A percentile compares a stretch with the other conserved stretches of the same genome.
These are phyloP conservation scores for Centrapalus pauciflorus DNA, from an alignment of 129 eudicot species.

Conservation along the genomic window DNA sequence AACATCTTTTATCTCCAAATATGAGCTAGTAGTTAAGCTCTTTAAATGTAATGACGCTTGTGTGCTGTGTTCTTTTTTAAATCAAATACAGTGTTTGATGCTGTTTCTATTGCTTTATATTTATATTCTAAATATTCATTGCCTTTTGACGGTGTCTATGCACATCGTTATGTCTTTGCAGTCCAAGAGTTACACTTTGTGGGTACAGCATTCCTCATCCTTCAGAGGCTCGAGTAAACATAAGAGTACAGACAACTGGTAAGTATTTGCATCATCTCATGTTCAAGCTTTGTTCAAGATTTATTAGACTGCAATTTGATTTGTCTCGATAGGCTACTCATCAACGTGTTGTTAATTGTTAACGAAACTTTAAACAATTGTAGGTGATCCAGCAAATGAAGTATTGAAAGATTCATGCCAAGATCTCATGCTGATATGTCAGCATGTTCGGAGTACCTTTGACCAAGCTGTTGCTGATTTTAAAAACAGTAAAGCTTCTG, in stretches of 20 bases:
- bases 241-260: constrained; percentile 96
- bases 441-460: constrained; percentile 71
- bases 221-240: constrained; percentile 79
- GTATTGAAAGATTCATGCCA: constrained; percentile 85
- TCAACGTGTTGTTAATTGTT: no score
- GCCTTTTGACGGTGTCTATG: not conserved
- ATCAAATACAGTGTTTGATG: not conserved
- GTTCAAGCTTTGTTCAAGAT: not conserved
- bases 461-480: constrained; percentile 57
- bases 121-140: not conserved
- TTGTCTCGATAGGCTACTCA: no score
- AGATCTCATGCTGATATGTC: constrained; percentile 68
- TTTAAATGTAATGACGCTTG: not conserved
- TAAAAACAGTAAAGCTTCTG: constrained; percentile 32
- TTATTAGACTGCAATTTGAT: no score
- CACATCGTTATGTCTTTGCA: constrained; percentile 29
- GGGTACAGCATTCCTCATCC: constrained; percentile 99
- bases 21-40: not conserved
- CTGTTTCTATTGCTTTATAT: not conserved
- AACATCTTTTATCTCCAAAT: not conserved
- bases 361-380: no score
- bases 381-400: constrained; percentile 82
- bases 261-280: constrained; percentile 6
- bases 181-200: constrained; percentile 82
- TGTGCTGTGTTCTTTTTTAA: not conserved